A percentile compares a stretch with the other conserved stretches of the same genome.
Evolutionary conservation across 345 rosid species (phyloP).

Genomic region (Fremontodendron californicum): DNA sequence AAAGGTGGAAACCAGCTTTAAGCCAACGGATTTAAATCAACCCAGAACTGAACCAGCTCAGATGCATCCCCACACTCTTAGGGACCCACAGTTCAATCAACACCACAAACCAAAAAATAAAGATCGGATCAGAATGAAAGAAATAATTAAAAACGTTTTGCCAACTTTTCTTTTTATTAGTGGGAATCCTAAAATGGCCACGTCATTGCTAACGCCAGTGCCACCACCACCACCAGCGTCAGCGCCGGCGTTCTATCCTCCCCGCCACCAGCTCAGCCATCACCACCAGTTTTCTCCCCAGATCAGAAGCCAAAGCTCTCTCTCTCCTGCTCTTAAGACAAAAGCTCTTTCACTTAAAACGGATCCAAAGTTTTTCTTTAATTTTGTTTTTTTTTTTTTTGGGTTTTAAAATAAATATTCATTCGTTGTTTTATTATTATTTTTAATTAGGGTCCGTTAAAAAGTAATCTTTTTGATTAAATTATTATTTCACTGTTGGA

Average conservation of each 20-base stretch:
- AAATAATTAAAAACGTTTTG: neutral
- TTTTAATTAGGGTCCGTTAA: neutral
- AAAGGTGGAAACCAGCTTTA: constrained; percentile 2
- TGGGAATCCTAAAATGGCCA: neutral
- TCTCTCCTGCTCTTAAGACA: neutral
- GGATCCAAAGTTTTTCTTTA: constrained; percentile 31
- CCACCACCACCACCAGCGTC: neutral
- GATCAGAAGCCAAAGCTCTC: constrained; percentile 16
- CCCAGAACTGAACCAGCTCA: constrained; percentile 14
- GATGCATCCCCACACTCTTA: neutral
- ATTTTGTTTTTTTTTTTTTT: no score
- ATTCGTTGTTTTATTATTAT: neutral
- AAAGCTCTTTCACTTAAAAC: constrained; percentile 34
- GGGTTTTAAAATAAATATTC: neutral
- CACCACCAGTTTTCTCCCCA: constrained; percentile 10
- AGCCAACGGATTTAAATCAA: neutral
- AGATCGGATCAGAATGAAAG: neutral
- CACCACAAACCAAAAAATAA: neutral
- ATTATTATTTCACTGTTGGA: neutral
- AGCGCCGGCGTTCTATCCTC: neutral
- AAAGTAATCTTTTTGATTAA: neutral
- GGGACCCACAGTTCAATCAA: constrained; percentile 12
- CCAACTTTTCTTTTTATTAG: neutral
- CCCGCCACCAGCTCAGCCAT: neutral
- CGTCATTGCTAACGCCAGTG: constrained; percentile 8